Evolutionary conservation across 768 basidiomycete genomes (phyloP), one percentile per base, ranked within the genome.

Genomic region (Boletus reticulatus): DNA sequence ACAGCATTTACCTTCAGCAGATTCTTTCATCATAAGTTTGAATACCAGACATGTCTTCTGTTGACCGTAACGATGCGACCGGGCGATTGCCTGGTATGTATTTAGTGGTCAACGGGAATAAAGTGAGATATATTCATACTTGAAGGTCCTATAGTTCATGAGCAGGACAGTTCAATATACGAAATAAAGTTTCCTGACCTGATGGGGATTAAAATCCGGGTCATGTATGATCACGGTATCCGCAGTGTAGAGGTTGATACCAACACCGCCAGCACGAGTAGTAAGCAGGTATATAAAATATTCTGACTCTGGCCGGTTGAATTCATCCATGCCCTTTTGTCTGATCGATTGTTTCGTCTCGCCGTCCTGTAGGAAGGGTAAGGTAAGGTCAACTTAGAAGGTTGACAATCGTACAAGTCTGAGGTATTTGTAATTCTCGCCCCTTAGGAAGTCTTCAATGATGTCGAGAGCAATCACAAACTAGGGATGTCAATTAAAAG

Each of bases 121-220:
- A 34, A 17, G n/a, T 1, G 43, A 45, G 37, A 52, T 32, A 19
- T 19, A 31, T n/a, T 66, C 83, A 57, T 70, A 92, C 92, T 83
- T 96, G 94, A 48, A 95, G 77, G 73, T 95, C 94, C 88, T 89
- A 59, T 43, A 36, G 50, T 39, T 43, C 42, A 32, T 64, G 14
- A 65, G 57, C n/a, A 11, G 57, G 39, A 60, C 58, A 38, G 8
- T 45, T 11, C 43, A 50, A 37, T 48, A 39, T 27, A 39, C 31
- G 37, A 48, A 31, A 38, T 29, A 11, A 5, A 20, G n/a, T 46
- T 38, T 16, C 70, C 80, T 27, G 45, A 88, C 88, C 79, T 89
- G 89, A 73, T 97, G 94, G n/a, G 96, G 96, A 66, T 99, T 99
- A 72, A 94, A 99, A 75, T 99, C 97, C 0, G 94, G 94, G 67